Evolutionary conservation across 345 rosid species (phyloP).

Genomic region (Populus euphratica): DNA sequence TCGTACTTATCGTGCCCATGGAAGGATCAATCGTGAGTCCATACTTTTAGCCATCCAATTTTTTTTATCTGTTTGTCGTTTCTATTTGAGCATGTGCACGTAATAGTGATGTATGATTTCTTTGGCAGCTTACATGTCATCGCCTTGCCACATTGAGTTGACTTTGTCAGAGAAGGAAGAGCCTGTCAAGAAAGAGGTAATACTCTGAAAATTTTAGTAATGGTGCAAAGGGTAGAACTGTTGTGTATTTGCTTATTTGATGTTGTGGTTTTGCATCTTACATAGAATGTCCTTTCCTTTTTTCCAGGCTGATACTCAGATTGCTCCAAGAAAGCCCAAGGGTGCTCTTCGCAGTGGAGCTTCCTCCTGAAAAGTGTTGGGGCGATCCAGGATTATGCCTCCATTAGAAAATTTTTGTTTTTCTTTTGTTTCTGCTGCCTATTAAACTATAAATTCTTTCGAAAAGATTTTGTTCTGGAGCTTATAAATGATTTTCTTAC

Average conservation of each 20-base stretch:
- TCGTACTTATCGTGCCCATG: conserved; percentile 68
- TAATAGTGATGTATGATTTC: not conserved
- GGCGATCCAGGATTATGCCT: not conserved
- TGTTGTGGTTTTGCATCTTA: not conserved
- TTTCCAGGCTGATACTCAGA: conserved; percentile 58
- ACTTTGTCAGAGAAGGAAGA: conserved; percentile 67
- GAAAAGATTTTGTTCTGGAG: not conserved
- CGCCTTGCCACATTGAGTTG: conserved; percentile 71
- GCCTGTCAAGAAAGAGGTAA: conserved; percentile 64
- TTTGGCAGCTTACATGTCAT: conserved; percentile 67
- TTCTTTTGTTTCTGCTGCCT: not conserved
- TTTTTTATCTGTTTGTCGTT: not conserved
- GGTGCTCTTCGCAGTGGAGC: conserved; percentile 23
- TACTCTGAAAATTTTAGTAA: not conserved
- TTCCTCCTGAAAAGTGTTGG: conserved; percentile 19
- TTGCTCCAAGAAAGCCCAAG: conserved; percentile 45
- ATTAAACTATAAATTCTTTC: not conserved
- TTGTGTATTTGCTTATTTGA: not conserved
- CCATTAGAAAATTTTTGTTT: not conserved
- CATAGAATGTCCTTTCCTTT: not conserved
- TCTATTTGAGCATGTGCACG: not conserved
- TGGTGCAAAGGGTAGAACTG: not conserved
- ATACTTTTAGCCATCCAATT: not conserved
- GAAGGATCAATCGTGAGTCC: conserved; percentile 71
- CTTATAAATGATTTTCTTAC: not conserved